phyloP scores from a whole-genome alignment of 495 filamentous ascomycete species.

The Aspergillus mulundensis region DNA sequence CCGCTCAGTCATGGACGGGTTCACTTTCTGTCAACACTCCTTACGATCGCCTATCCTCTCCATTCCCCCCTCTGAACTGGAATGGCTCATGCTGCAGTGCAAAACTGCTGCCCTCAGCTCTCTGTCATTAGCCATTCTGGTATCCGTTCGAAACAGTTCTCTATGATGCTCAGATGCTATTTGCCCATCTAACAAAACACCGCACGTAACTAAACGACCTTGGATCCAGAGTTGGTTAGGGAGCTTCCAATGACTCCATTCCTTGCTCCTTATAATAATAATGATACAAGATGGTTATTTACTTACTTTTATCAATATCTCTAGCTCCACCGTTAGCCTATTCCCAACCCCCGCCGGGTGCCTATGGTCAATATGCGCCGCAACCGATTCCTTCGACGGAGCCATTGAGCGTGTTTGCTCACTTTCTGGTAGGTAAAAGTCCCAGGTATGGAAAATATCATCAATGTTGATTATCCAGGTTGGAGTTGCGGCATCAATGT shows the following conservation, averaged over 20 bases:
- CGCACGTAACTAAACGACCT: background rate
- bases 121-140: background rate
- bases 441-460: background rate
- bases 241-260: background rate
- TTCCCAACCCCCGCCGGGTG: constrained; percentile 3
- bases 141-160: background rate
- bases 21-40: background rate
- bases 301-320: constrained; percentile 7
- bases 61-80: background rate
- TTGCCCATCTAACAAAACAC: background rate
- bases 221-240: background rate
- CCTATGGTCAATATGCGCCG: constrained; percentile 9
- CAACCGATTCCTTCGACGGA: constrained; percentile 8
- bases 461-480: constrained; percentile 17
- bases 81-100: background rate
- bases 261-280: background rate
- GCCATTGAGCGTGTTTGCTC: constrained; percentile 31
- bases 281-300: background rate
- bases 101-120: background rate
- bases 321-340: constrained; percentile 3
- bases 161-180: background rate
- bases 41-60: background rate
- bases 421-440: constrained; percentile 29
- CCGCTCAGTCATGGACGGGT: background rate
- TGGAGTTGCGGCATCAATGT: constrained; percentile 28